These are phyloP conservation scores for Xylaria bambusicola DNA, from an alignment of 495 filamentous ascomycete genomes.

Conservation along the genomic window DNA sequence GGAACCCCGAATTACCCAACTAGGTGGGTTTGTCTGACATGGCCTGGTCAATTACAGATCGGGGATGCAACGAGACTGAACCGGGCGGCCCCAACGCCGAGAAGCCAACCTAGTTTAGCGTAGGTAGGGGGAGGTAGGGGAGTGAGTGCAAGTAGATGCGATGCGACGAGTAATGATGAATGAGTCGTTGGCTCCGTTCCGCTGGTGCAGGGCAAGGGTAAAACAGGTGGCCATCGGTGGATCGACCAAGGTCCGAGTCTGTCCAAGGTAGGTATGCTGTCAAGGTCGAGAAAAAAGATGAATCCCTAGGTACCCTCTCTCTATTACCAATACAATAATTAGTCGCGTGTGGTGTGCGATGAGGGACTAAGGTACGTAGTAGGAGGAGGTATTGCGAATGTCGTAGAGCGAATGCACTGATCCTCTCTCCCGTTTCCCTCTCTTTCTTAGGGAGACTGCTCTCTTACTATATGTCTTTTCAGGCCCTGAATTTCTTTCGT, in stretches of 20 bases:
- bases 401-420: no score
- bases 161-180: neutral
- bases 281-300: slow-evolving; percentile 1
- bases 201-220: slow-evolving; percentile 3
- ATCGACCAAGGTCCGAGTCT: no score
- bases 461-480: neutral
- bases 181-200: slow-evolving; percentile 7
- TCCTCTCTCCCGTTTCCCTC: no score
- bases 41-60: neutral
- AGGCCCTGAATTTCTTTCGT: neutral
- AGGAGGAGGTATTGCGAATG: no score
- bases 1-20: slow-evolving; percentile 12
- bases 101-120: neutral
- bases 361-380: no score
- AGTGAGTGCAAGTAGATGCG: slow-evolving; percentile 7
- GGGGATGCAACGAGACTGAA: neutral
- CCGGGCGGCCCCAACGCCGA: neutral
- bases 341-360: no score
- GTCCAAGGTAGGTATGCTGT: slow-evolving; percentile 12
- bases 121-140: neutral
- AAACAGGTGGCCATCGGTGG: slow-evolving; percentile 5
- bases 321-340: no score
- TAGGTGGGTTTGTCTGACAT: neutral
- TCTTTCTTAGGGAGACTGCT: neutral
- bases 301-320: no score